Conservation (phyloP, 768 basidiomycete genomes). For the Psilocybe azurescens region DNA sequence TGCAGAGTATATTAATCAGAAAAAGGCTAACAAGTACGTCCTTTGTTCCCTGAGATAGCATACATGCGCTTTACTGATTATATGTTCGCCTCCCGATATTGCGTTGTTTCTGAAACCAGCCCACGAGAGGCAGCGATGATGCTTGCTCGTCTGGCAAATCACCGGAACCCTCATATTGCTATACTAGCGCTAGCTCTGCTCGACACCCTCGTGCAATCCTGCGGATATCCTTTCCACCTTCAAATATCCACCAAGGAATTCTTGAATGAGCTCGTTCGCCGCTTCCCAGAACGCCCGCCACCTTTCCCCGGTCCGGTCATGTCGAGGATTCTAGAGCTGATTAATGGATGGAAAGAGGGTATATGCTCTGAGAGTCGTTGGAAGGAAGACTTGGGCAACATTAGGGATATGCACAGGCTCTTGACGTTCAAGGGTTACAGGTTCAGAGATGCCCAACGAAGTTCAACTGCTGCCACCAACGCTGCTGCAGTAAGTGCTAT, state of each 20-base stretch:
- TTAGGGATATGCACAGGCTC: conserved; percentile 96
- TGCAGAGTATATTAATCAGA: conserved; percentile 89
- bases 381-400: conserved; percentile 96
- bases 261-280: conserved; percentile 95
- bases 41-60: background rate
- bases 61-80: background rate
- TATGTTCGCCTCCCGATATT: conserved; percentile 1
- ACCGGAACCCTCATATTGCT: conserved; percentile 89
- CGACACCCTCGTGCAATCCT: conserved; percentile 91
- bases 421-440: conserved; percentile 93
- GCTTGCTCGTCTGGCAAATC: conserved; percentile 84
- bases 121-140: conserved; percentile 92
- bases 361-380: conserved; percentile 89
- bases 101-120: conserved; percentile 41
- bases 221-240: conserved; percentile 97
- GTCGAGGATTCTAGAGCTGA: conserved; percentile 91
- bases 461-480: conserved; percentile 33
- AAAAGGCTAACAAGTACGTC: conserved; percentile 94
- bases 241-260: conserved; percentile 98
- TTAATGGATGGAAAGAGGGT: conserved; percentile 93
- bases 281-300: conserved; percentile 97
- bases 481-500: conserved; percentile 48
- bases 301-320: conserved; percentile 95
- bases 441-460: conserved; percentile 60
- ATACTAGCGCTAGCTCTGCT: conserved; percentile 86